Evolutionary conservation across 257 asterid species (phyloP), one percentile per base, ranked within the genome.

Genomic region (Ophiorrhiza pumila): DNA sequence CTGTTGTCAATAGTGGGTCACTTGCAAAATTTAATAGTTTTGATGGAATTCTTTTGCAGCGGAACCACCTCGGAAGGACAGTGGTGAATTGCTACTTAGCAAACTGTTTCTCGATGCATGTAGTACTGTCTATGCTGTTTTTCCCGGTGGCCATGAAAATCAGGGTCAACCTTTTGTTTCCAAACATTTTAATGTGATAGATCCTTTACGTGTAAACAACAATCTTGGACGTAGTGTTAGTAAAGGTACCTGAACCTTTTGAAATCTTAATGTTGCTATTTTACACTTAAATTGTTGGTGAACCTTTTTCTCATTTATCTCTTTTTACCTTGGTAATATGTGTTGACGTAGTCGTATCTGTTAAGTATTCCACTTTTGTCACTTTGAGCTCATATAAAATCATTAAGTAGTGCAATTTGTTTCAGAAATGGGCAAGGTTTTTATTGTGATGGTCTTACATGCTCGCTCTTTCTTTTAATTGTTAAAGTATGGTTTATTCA

Each of bases 171-270:
- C 91, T 60, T 95, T 95, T 83, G 87, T 83, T 74, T 84, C 98
- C 52, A 95, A 95, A 82, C 90, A 95, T 86, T 92, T 95, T 76
- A 95, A 95, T 79, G 98, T 95, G 46, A 89, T 95, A 64, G 99
- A 95, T 85, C 99, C 99, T 46, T 85, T 95, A 60, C 97, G 99
- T 50, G 97, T 90, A 74, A 95, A 83, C 91, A 95, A 95, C 87
- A 95, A 95, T 77, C 99, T 95, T 82, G 99, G 99, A 22, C 98
- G 99, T 64, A 95, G 99, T 84, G 98, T 95, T 74, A 95, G 96
- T 83, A 95, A 95, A 92, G 99, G 99, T 95, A 87, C 78, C 67
- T 52, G 49, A 69, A 47, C 43, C 71, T 76, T 73, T 55, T 56
- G 37, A 7, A 39, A 7, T 41, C 35, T 31, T 18, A 55, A 8